Evolutionary conservation across 164 flowering plant genomes (phyloP).

Genomic region (Vitis rupestris): DNA sequence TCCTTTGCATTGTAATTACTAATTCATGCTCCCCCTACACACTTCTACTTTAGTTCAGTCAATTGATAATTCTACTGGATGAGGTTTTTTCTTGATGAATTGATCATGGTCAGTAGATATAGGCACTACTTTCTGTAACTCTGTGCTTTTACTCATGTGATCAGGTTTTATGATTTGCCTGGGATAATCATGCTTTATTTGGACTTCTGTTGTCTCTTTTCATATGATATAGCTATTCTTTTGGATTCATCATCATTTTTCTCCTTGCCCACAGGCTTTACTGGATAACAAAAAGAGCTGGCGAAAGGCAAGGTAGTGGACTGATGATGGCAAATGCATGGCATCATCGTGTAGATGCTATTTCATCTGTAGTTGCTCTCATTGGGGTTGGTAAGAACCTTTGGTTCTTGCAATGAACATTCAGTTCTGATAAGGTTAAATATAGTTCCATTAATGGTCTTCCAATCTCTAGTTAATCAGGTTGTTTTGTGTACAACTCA

Average conservation of each 20-base stretch:
- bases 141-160: neutral
- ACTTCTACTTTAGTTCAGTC: no score
- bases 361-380: constrained; percentile 92
- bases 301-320: constrained; percentile 85
- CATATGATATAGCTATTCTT: neutral
- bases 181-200: constrained; percentile 3
- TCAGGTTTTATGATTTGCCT: neutral
- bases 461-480: no score
- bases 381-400: constrained; percentile 87
- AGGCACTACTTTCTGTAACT: no score
- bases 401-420: constrained; percentile 1
- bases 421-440: neutral
- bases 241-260: neutral
- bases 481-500: no score
- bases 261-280: constrained; percentile 52
- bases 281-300: constrained; percentile 89
- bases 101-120: no score
- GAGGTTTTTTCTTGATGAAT: no score
- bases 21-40: no score
- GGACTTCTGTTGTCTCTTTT: neutral
- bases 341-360: constrained; percentile 99
- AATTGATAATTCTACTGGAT: no score
- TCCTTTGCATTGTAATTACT: no score
- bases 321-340: constrained; percentile 98
- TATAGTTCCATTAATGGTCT: neutral